Percentiles rank a stretch among this genome's conserved stretches.
phyloP scores from a whole-genome alignment of 495 filamentous ascomycete species.

The Aspergillus sparsus region DNA sequence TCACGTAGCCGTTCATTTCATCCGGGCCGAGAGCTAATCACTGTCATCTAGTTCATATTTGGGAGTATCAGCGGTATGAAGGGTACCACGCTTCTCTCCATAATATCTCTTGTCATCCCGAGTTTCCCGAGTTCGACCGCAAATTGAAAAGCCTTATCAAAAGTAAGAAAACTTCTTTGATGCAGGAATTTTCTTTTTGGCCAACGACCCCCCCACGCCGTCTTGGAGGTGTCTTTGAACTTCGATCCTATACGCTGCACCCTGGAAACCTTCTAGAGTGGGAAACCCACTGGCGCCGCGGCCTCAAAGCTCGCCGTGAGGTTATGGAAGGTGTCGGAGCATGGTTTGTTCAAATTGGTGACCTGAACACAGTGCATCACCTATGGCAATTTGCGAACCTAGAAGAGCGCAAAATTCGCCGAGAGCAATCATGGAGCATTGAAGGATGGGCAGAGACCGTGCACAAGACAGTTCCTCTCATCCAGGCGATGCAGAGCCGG shows the following conservation, averaged over 20 bases:
- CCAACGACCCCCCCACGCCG: constrained; percentile 87
- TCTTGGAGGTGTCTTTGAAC: constrained; percentile 91
- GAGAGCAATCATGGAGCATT: constrained; percentile 93
- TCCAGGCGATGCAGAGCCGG: constrained; percentile 92
- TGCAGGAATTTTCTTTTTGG: constrained; percentile 99
- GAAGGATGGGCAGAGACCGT: constrained; percentile 98
- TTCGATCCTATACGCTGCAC: constrained; percentile 94
- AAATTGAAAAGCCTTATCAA: constrained; percentile 80
- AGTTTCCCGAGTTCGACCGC: constrained; percentile 76
- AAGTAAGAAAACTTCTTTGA: constrained; percentile 82
- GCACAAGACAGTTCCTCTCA: constrained; percentile 96
- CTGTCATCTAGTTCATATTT: constrained; percentile 75
- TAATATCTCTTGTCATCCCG: constrained; percentile 74
- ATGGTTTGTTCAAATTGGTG: constrained; percentile 98
- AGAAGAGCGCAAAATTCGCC: constrained; percentile 85
- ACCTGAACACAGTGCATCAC: constrained; percentile 96
- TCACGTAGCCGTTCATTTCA: not conserved
- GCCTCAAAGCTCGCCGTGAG: constrained; percentile 82
- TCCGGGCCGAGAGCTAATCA: constrained; percentile 12
- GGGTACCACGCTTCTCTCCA: constrained; percentile 93
- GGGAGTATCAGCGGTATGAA: constrained; percentile 97
- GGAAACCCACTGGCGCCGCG: constrained; percentile 97
- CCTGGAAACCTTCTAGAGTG: constrained; percentile 95
- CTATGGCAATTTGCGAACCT: constrained; percentile 98
- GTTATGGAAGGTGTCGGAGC: constrained; percentile 99